These are phyloP conservation scores for Curvularia sp. DNA, from an alignment of 2,329 filamentous ascomycete species.

Conservation along the genomic window DNA sequence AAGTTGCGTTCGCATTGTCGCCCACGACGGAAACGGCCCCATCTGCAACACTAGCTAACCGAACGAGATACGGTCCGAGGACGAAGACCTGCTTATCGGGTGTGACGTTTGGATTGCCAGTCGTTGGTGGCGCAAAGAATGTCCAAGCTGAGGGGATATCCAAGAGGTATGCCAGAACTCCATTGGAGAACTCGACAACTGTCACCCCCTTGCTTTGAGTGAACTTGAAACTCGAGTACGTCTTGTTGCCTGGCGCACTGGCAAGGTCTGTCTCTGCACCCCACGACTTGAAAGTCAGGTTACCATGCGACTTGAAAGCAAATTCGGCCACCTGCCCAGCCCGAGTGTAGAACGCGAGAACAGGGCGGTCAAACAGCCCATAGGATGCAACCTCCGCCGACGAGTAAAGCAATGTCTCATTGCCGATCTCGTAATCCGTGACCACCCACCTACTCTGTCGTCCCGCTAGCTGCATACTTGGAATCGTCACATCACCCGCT, in stretches of 20 bases:
- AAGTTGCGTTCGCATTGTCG: constrained; percentile 52
- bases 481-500: constrained; percentile 52
- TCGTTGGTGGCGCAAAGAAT: constrained; percentile 62
- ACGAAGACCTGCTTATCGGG: constrained; percentile 54
- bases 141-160: constrained; percentile 63
- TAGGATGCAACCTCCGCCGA: constrained; percentile 61
- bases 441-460: constrained; percentile 63
- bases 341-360: constrained; percentile 59
- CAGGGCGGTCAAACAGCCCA: constrained; percentile 55
- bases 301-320: constrained; percentile 54
- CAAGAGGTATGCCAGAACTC: constrained; percentile 60
- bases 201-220: constrained; percentile 57
- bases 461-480: constrained; percentile 59
- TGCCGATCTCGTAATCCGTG: constrained; percentile 60
- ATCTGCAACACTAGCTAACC: constrained; percentile 51
- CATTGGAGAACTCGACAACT: constrained; percentile 58
- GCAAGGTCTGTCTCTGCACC: constrained; percentile 50
- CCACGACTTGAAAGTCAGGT: constrained; percentile 51
- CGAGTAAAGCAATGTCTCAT: constrained; percentile 58
- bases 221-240: constrained; percentile 52
- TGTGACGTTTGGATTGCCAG: constrained; percentile 53
- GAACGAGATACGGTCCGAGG: constrained; percentile 39
- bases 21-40: constrained; percentile 58
- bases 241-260: constrained; percentile 29
- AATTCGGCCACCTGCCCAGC: constrained; percentile 60